Base-by-base conservation (phyloP, 345 rosid genomes). In the Cardiospermum halicacabum region DNA sequence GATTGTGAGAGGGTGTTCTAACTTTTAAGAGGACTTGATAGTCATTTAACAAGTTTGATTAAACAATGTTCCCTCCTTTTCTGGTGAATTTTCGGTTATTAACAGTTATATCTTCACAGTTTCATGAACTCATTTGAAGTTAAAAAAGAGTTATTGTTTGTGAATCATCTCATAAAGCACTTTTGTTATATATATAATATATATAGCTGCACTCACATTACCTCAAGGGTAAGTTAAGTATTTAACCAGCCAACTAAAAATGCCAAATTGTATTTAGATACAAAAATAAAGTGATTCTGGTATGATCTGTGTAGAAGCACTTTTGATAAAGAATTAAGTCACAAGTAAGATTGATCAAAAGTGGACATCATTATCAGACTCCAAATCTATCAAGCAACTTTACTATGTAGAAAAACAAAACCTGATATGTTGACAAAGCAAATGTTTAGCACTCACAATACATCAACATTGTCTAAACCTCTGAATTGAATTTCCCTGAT, bases 241-340 rank as follows among this genome's bases (percentile, higher is more conserved):
- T 53, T 53, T 51, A 2, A 1, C 19, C 10, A 62, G 51, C 19
- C 51, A 47, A n/a, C 10, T 47, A 11, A 11, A 40, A 31, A 19
- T 48, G 13, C 21, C n/a, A 47, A 19, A 19, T 61, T 47, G 65
- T 9, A n/a, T n/a, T n/a, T n/a, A 30, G 3, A 12, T 22, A 5
- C 12, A 31, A 49, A 62, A n/a, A n/a, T n/a, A n/a, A 48, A 26
- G 31, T 32, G 57, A 62, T 49, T 62, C 57, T 45, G 53, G 31
- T 0, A 45, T 45, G 16, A 19, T 28, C 19, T 36, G 22, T 36
- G 22, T 24, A 28, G 28, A 6, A 11, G 19, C 42, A 10, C 8
- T 51, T 36, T 34, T 3, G 4, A 34, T 34, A 34, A 1, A 4
- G 39, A 34, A 34, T 34, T 11, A 34, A 34, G 9, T 34, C 39